Evolutionary conservation across 75 land plant genomes (phyloP).

Genomic region (Picea glauca): DNA sequence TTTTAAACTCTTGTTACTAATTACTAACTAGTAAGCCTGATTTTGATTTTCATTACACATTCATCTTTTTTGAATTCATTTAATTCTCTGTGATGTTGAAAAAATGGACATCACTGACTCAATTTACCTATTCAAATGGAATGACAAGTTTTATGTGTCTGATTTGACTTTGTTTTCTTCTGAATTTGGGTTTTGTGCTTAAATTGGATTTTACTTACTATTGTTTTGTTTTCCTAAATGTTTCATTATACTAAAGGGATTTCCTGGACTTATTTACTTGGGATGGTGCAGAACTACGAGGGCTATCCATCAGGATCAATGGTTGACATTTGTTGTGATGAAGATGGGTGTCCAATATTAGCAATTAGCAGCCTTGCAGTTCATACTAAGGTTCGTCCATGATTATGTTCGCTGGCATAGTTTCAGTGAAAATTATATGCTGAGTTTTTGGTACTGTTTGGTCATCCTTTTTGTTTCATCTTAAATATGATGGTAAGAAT

Average conservation of each 20-base stretch:
- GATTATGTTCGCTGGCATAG: conserved; percentile 4
- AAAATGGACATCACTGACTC: background rate
- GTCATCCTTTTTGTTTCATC: no score
- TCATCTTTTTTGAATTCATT: no score
- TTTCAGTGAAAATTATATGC: conserved; percentile 2
- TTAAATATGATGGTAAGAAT: background rate
- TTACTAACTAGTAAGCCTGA: no score
- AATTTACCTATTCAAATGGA: background rate
- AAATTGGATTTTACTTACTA: background rate
- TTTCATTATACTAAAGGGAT: background rate
- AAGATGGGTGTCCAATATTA: conserved; percentile 72
- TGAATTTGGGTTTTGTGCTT: background rate
- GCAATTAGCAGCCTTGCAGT: conserved; percentile 83
- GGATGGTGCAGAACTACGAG: conserved; percentile 57
- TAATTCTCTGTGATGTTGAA: no score
- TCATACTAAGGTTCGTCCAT: conserved; percentile 68
- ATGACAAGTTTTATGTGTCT: background rate
- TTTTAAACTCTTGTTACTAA: no score
- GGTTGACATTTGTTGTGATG: conserved; percentile 81
- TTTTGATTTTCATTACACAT: no score
- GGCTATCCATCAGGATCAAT: conserved; percentile 92
- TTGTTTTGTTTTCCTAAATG: background rate
- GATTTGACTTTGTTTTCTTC: background rate
- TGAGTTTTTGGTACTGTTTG: conserved; percentile 13
- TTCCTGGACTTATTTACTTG: background rate